phyloP scores from a whole-genome alignment of 805 yeast species.

The Zygosaccharomyces bisporus region DNA sequence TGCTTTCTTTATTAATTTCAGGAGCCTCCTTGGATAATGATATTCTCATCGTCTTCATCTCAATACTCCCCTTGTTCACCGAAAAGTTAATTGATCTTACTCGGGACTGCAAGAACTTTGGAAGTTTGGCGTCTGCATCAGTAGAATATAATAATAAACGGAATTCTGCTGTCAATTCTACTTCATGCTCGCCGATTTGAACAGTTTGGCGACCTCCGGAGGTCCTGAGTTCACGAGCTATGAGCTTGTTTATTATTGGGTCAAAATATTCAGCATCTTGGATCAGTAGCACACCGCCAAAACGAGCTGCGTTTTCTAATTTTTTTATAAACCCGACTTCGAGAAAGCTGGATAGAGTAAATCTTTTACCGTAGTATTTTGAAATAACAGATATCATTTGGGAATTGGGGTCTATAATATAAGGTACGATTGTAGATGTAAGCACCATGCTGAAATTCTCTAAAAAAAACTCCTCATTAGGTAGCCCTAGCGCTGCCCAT shows the following conservation, averaged over 20 bases:
- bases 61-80: slow-evolving; percentile 63
- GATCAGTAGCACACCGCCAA: slow-evolving; percentile 72
- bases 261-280: slow-evolving; percentile 80
- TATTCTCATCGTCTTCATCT: slow-evolving; percentile 56
- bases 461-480: slow-evolving; percentile 54
- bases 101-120: slow-evolving; percentile 59
- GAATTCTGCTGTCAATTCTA: slow-evolving; percentile 68
- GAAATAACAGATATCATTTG: slow-evolving; percentile 42
- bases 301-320: slow-evolving; percentile 74
- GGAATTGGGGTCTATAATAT: slow-evolving; percentile 71
- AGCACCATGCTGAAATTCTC: slow-evolving; percentile 61
- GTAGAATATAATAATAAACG: slow-evolving; percentile 56
- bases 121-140: slow-evolving; percentile 46
- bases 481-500: slow-evolving; percentile 55
- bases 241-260: slow-evolving; percentile 62
- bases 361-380: slow-evolving; percentile 31
- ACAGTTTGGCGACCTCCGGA: slow-evolving; percentile 70
- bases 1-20: slow-evolving; percentile 57
- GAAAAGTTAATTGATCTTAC: slow-evolving; percentile 66
- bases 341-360: slow-evolving; percentile 63
- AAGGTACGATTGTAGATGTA: slow-evolving; percentile 41
- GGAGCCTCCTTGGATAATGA: slow-evolving; percentile 57
- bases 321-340: slow-evolving; percentile 63
- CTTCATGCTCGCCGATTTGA: slow-evolving; percentile 53
- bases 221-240: slow-evolving; percentile 54